Evolutionary conservation across 2,329 filamentous ascomycete genomes (phyloP), one percentile per base, ranked within the genome.

Genomic region (Fusarium torreyae): DNA sequence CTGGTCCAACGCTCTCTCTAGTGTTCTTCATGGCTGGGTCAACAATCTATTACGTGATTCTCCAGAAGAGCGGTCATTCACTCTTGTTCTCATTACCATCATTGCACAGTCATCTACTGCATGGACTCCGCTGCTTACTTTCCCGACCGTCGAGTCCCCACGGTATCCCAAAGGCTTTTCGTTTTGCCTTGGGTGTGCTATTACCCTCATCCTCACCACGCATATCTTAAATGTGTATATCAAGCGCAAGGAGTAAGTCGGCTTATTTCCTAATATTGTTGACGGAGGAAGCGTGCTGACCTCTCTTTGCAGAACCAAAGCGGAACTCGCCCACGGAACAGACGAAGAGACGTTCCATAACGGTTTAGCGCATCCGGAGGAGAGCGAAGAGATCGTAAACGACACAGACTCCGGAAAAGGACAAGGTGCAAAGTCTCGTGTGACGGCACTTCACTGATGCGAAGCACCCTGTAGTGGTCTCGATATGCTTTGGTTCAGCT

Each of bases 21-120:
- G 83, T 48, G 83, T 87, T 4, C 76, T 88, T 10, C 84, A 87
- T 55, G 85, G 86, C 6, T 88, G 86, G 84, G 82, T 86, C 14
- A 88, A 88, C 64, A 83, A 78, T n/a, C 78, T 82, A 44, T 73
- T 88, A 2, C 79, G 81, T 17, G 34, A 36, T 28, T 82, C 81
- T 4, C 81, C 81, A 0, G 81, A 80, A 1, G 82, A 87, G 65
- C 78, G 86, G 9, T 79, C 84, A 0, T 81, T 87, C 45, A 83
- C 81, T 0, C 74, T 88, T 6, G 81, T 88, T 5, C 72, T 85
- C 17, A 83, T 87, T 63, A 88, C 86, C 54, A 79, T 81, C 0
- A 76, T 88, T 18, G 79, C 85, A 0, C 85, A 87, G 72, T 86
- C 82, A 1, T 85, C 84, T 1, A 88, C 84, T 0, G 85, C 84